Base-by-base conservation (phyloP, 352 stramenopile species). In the Nothophytophthora sp. region DNA sequence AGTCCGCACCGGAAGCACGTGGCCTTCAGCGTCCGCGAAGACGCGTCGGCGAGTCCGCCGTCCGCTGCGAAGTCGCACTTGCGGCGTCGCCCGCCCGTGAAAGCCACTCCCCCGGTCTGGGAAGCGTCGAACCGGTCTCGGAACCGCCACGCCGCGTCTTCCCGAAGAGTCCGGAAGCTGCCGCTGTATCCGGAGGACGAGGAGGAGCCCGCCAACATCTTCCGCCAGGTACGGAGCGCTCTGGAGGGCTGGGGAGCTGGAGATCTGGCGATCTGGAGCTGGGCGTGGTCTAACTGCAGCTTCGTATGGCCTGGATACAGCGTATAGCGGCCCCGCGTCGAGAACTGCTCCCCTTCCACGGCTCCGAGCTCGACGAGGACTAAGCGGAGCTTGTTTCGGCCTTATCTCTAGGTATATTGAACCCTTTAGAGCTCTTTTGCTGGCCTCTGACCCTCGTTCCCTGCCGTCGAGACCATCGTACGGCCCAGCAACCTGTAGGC, bases 401-500 rank as follows among this genome's bases (percentile, higher is more conserved):
- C 29, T 5, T 15, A 35, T n/a, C n/a, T n/a, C n/a, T n/a, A n/a
- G n/a, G n/a, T n/a, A n/a, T n/a, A n/a, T n/a, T n/a, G n/a, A n/a
- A n/a, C n/a, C n/a, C n/a, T n/a, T n/a, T n/a, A n/a, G n/a, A 35
- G 29, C 4, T 12, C 29, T n/a, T 35, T 3, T 35, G 12, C 12
- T 35, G 29, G 12, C 29, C n/a, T n/a, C n/a, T n/a, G n/a, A n/a
- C n/a, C n/a, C n/a, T n/a, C n/a, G n/a, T n/a, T n/a, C n/a, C n/a
- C n/a, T n/a, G 53, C 40, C 12, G 33, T 58, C 8, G 70, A 69
- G 7, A 86, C 54, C 80, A 91, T 88, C 16, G 78, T 91, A 32
- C 80, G 68, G 11, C 80, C 80, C 40, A 91, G 74, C 19, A 89
- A 52, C 19, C 50, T 73, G 52, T 81, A 89, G 36, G 87, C 80